These are phyloP conservation scores for Heliamphora exappendiculata DNA, from an alignment of 148 eudicot species.

Conservation along the genomic window DNA sequence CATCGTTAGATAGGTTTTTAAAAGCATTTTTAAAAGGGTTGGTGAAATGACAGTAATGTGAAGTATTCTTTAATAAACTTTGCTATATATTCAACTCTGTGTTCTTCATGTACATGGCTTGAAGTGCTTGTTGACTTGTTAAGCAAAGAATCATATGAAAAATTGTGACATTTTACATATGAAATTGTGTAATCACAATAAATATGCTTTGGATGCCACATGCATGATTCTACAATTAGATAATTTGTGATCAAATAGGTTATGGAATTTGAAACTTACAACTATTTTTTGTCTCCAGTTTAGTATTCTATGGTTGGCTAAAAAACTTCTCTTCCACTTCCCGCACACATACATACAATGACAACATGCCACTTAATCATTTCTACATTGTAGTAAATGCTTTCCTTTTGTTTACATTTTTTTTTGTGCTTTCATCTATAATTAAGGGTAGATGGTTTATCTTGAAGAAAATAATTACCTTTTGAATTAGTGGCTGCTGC, in stretches of 20 bases:
- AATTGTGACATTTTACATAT: no score
- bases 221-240: no score
- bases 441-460: slow-evolving; percentile 1
- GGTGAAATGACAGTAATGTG: no score
- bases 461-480: not conserved
- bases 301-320: not conserved
- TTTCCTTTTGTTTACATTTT: not conserved
- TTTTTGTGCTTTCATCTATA: not conserved
- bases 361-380: no score
- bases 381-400: no score
- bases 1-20: not conserved
- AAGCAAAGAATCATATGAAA: no score
- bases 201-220: not conserved
- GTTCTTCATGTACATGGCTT: not conserved
- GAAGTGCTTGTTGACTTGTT: no score
- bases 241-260: no score
- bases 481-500: slow-evolving; percentile 5
- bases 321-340: not conserved
- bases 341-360: no score
- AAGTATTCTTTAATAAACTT: not conserved
- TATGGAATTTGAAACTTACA: no score
- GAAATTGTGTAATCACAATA: not conserved
- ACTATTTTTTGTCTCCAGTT: no score
- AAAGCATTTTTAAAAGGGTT: not conserved
- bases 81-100: not conserved